Evolutionary conservation across 257 asterid genomes (phyloP).

Genomic region (Cruciata laevipes): DNA sequence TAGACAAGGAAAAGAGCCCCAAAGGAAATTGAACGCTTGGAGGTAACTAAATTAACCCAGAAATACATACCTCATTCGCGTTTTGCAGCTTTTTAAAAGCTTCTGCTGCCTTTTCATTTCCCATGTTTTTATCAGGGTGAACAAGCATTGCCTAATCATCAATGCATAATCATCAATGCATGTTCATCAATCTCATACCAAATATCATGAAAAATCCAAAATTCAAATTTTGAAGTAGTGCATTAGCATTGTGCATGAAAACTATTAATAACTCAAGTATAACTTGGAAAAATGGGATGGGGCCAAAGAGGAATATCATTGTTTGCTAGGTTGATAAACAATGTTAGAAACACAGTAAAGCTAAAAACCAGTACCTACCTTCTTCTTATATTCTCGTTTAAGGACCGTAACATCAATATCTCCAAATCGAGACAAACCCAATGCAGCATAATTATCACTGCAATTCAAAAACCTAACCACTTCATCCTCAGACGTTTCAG

Average conservation of each 20-base stretch:
- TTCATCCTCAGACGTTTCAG: conserved; percentile 85
- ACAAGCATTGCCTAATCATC: conserved; percentile 89
- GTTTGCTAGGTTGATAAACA: too few species aligned
- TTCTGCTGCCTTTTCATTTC: conserved; percentile 91
- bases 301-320: too few species aligned
- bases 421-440: conserved; percentile 70
- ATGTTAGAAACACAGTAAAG: neutral
- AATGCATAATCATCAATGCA: too few species aligned
- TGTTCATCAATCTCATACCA: conserved; percentile 11
- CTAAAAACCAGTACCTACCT: conserved; percentile 36
- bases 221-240: neutral
- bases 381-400: conserved; percentile 81
- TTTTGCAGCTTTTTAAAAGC: conserved; percentile 98
- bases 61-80: conserved; percentile 72
- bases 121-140: conserved; percentile 99
- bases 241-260: neutral
- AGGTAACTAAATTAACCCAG: conserved; percentile 1
- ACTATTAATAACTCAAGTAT: too few species aligned
- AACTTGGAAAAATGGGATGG: too few species aligned
- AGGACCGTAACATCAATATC: conserved; percentile 60
- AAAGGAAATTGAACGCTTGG: neutral
- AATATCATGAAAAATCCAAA: neutral
- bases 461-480: conserved; percentile 69
- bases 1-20: conserved; percentile 13
- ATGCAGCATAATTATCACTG: conserved; percentile 74